Conservation (phyloP, 257 asterid genomes). For the Euphrasia confusa region DNA sequence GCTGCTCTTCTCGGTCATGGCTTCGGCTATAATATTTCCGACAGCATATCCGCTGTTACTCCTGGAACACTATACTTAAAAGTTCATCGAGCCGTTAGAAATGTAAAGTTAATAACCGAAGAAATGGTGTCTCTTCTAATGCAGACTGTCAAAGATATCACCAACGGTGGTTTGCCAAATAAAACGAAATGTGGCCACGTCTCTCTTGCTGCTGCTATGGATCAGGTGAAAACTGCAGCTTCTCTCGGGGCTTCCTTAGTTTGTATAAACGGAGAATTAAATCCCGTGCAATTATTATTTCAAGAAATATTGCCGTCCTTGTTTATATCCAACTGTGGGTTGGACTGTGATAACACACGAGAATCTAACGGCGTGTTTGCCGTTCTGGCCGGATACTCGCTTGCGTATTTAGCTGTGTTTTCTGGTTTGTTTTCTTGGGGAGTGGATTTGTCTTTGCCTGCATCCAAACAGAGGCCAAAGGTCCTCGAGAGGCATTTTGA, state of each 20-base stretch:
- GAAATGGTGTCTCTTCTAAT: conserved; percentile 71
- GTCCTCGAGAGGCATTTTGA: conserved; percentile 59
- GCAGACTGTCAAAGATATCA: conserved; percentile 69
- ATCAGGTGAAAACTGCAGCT: conserved; percentile 76
- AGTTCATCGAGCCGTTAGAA: conserved; percentile 79
- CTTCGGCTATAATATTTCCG: conserved; percentile 51
- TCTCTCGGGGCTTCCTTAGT: conserved; percentile 79
- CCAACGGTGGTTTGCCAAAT: conserved; percentile 51
- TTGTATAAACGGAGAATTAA: conserved; percentile 74
- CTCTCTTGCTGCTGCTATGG: conserved; percentile 77
- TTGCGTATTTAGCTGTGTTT: conserved; percentile 64
- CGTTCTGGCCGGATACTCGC: conserved; percentile 78
- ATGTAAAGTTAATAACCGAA: conserved; percentile 65
- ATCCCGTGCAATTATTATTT: conserved; percentile 53
- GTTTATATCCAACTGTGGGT: conserved; percentile 65
- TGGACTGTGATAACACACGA: conserved; percentile 25
- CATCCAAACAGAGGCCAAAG: conserved; percentile 46
- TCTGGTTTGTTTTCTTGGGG: conserved; percentile 82
- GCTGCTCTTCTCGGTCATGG: conserved; percentile 96
- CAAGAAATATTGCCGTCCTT: conserved; percentile 80
- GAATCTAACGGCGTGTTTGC: conserved; percentile 39
- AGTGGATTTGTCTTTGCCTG: conserved; percentile 48
- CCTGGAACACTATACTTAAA: conserved; percentile 87
- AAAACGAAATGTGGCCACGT: conserved; percentile 75
- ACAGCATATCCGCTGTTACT: conserved; percentile 54